Base-by-base conservation (phyloP, 345 rosid genomes). In the Moricandia moricandioides region DNA sequence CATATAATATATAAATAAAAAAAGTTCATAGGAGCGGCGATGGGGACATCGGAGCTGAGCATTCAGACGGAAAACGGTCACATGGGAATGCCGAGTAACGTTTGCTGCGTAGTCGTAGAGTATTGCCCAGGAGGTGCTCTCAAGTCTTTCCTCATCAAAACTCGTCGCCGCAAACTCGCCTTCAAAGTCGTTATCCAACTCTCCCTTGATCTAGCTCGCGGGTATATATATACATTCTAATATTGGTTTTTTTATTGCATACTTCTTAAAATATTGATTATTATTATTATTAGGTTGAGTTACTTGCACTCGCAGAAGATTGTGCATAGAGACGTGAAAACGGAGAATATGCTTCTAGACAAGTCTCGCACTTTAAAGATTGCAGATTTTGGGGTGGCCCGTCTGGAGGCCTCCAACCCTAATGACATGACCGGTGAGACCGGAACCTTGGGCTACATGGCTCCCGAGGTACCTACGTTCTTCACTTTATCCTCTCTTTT, bases 351-450 rank as follows among this genome's bases (percentile, higher is more conserved):
- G 99, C 88, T 95, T 57, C 69, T 95, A 70, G 97, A 95, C 82
- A 95, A 86, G 87, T 67, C 91, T 6, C 88, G 99, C 9, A 90
- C 89, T 0, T 82, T 95, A 24, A 94, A 95, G 80, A 92, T 95
- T 73, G 97, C 97, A 4, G 99, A 95, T 80, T 95, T 95, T 65
- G 99, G 99, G 14, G 99, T 95, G 74, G 99, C 97, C 64, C 92
- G 99, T 33, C 85, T 92, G 7, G 99, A 95, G 79, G 99, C 97
- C 62, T 95, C 99, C 31, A 92, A 95, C 77, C 97, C 99, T 78
- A 87, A 90, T 65, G 99, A 95, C 76, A 95, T 95, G 99, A 95
- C 99, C 60, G 99, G 99, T 52, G 99, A 95, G 84, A 95, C 99
- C 7, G 99, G 99, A 78, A 95, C 99, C 27, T 93, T 95, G 33